Evolutionary conservation across 352 stramenopile genomes (phyloP), one percentile per base, ranked within the genome.

Genomic region (Phytophthora multivora): DNA sequence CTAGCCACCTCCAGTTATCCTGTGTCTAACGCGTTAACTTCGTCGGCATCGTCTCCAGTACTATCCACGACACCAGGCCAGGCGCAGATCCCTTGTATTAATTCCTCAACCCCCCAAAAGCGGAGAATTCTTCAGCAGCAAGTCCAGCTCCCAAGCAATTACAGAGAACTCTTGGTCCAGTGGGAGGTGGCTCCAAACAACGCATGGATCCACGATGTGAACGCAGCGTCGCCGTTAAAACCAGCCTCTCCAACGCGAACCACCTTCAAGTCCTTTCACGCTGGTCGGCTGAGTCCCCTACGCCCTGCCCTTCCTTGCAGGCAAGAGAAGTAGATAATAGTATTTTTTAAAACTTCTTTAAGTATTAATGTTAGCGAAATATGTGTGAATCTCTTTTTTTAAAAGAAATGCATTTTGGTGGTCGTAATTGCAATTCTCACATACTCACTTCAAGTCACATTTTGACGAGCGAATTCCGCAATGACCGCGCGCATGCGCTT

Each of bases 191-290:
- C 36, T 8, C 50, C 57, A 4, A 59, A 56, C 9, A 45, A 33
- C 9, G 16, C 30, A 2, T 68, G 63, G 63, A 58, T 66, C 13
- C 48, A 71, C 26, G 39, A 63, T 19, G 25, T 69, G 19, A 69
- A 64, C n/a, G 53, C 61, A 10, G 61, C 53, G 6, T 65, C 61
- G 8, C 61, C 61, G 15, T 31, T 48, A 15, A 48, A 48, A 11
- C 11, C 21, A 3, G 41, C 41, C 15, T 31, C 19, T 31, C 21
- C 41, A n/a, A 33, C 41, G 19, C 19, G 28, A 33, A 33, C 21
- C 10, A 48, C 5, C 11, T 8, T 19, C 0, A 48, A 48, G 9
- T 12, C 28, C 1, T 9, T 9, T 48, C 41, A 25, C 10, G 26
- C 18, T 16, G 19, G 19, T 30, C 11, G 18, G 2, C 10, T 48